Base-by-base conservation (phyloP, 2,329 filamentous ascomycete genomes). In the Huntiella decipiens region DNA sequence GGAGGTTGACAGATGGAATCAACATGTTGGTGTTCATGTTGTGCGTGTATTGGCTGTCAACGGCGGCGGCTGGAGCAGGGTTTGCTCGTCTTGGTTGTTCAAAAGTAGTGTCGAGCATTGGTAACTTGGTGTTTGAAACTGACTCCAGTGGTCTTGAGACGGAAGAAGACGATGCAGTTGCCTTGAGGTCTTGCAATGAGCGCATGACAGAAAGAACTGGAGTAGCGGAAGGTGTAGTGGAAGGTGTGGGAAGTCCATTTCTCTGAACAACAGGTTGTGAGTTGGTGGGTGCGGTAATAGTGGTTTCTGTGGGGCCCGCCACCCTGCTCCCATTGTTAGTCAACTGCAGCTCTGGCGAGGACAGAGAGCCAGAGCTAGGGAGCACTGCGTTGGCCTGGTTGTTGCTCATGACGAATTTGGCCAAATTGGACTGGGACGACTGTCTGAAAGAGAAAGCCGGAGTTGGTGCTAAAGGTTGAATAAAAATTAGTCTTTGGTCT, bases 371-470 rank as follows among this genome's bases (percentile, higher is more conserved):
- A 40, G 61, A 33, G 42, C 22, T 17, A 22, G 39, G 12, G 32
- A 31, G 6, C 35, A 35, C 38, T 31, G 38, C 43, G 47, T 46
- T 49, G 38, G 43, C 47, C 36, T 43, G 56, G 53, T 63, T 58
- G 53, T 58, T 63, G 59, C 61, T 62, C 64, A 66, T 66, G 58
- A 63, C 63, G 58, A 63, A 57, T 57, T 65, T 65, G 46, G 63
- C 61, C 49, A 66, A 56, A 46, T 56, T 56, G 43, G 62, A 64
- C 48, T 65, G 62, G 49, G 61, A 61, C 49, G 61, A 58, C 55
- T 63, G 60, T 56, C 54, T 57, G 28, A 49, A 49, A 36, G 45
- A 49, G 38, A 38, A 22, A 34, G 43, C 32, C 28, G 47, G 16
- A 28, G 19, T 33, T 40, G 32, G 17, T 28, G 12, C 15, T 37